Evolutionary conservation across 768 basidiomycete species (phyloP), one percentile per base, ranked within the genome.

Genomic region (Tephrocybe sp.): DNA sequence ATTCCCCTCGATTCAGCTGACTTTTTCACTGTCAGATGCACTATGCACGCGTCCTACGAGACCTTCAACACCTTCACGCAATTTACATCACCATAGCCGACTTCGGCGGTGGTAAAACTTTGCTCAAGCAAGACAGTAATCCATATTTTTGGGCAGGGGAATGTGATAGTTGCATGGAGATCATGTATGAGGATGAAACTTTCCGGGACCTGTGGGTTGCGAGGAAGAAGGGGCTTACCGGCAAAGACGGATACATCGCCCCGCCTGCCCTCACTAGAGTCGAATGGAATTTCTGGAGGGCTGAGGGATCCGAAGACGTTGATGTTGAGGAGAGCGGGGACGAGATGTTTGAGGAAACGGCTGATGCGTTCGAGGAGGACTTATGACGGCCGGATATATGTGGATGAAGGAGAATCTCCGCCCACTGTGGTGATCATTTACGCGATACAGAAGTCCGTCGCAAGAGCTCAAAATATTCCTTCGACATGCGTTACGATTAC

Each of bases 61-160:
- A 57, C 10, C 51, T 69, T 12, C 30, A 52, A 13, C 45, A 59
- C 24, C 64, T 71, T 8, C 63, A 61, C 38, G 60, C 64, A 21
- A 64, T 72, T 27, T 56, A 29, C 19, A 64, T 72, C 43, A 62
- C 60, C 6, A 54, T 71, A 2, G 56, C 66, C 3, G 64, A 68
- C 47, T 52, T 59, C 16, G 63, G 58, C 1, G 41, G 29, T 38
- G 64, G 60, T n/a, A 39, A 42, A 33, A 55, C 54, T 19, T 56
- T 34, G 1, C 45, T 59, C 6, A 55, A 48, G n/a, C 45, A 49
- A 33, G 53, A 62, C 47, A 50, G 53, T 6, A 53, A 57, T 36
- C 38, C 42, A 23, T 56, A 65, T 29, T 31, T 64, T n/a, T 72
- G 69, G 71, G 54, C 64, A 1, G 71, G 71, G 12, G 71, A 71